These are phyloP conservation scores for Margaritispora aquatica DNA, from an alignment of 495 filamentous ascomycete species.

Conservation along the genomic window DNA sequence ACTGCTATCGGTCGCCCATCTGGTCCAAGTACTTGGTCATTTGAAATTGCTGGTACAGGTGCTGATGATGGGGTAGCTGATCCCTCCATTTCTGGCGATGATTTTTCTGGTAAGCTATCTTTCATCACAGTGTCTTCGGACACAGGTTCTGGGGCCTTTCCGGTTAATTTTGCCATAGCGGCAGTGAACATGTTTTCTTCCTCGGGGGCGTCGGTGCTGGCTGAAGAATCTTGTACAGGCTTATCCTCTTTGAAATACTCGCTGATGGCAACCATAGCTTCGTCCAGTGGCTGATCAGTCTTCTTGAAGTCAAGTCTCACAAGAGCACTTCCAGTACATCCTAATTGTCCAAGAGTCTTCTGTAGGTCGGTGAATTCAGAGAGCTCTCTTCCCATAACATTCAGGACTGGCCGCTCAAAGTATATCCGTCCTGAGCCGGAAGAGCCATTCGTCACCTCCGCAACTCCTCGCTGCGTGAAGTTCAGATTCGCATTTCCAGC, in stretches of 20 bases:
- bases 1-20: slow-evolving; percentile 55
- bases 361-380: slow-evolving; percentile 73
- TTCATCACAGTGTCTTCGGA: slow-evolving; percentile 5
- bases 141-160: background rate
- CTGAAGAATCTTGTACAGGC: background rate
- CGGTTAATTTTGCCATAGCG: slow-evolving; percentile 8
- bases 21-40: slow-evolving; percentile 21
- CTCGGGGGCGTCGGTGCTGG: background rate
- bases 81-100: background rate
- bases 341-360: slow-evolving; percentile 80
- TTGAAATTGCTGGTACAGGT: background rate
- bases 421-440: slow-evolving; percentile 68
- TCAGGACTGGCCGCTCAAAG: slow-evolving; percentile 81
- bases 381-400: slow-evolving; percentile 72
- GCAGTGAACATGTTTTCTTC: slow-evolving; percentile 1
- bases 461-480: slow-evolving; percentile 71
- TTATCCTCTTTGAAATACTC: slow-evolving; percentile 24
- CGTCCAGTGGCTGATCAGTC: slow-evolving; percentile 73
- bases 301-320: slow-evolving; percentile 67
- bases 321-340: slow-evolving; percentile 73
- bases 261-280: slow-evolving; percentile 75
- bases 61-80: background rate
- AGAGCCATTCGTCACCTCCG: slow-evolving; percentile 44
- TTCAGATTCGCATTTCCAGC: slow-evolving; percentile 55
- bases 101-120: background rate